Conservation (phyloP, 2,329 filamentous ascomycete genomes). For the Clonostachys byssicola region DNA sequence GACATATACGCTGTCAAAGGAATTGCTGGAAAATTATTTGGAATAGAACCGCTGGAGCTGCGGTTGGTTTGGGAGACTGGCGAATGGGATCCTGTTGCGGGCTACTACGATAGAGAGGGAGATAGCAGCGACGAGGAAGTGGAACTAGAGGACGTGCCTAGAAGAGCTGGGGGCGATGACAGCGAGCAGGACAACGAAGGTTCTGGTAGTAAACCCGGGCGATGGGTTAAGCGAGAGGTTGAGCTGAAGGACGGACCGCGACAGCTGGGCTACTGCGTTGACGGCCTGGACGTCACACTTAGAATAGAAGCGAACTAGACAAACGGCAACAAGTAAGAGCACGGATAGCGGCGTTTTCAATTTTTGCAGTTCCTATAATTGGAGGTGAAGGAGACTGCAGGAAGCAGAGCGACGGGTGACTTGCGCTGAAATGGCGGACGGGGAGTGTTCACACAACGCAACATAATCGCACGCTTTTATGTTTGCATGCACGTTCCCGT, state of each 20-base stretch:
- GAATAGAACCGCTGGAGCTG: constrained; percentile 57
- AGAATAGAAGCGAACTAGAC: constrained; percentile 51
- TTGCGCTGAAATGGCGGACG: too few species aligned
- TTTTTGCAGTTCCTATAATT: too few species aligned
- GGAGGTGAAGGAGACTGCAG: too few species aligned
- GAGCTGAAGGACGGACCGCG: constrained; percentile 77
- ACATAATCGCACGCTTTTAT: neutral
- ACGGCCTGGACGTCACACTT: constrained; percentile 65
- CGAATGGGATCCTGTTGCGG: constrained; percentile 77
- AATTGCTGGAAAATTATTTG: constrained; percentile 69
- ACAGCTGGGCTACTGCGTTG: constrained; percentile 79
- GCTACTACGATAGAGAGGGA: constrained; percentile 54
- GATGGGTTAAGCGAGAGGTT: constrained; percentile 74
- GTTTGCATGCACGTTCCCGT: neutral
- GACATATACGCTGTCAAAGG: constrained; percentile 81
- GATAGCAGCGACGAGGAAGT: constrained; percentile 46
- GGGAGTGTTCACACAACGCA: neutral
- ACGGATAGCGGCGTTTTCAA: constrained; percentile 6
- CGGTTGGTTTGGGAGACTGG: constrained; percentile 83
- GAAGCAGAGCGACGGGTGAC: too few species aligned
- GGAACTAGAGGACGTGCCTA: constrained; percentile 16
- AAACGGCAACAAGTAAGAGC: constrained; percentile 7
- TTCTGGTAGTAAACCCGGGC: constrained; percentile 13
- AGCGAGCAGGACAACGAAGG: constrained; percentile 23
- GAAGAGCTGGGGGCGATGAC: constrained; percentile 4